Conservation (phyloP, 768 basidiomycete genomes). For the Trametes coccinea region DNA sequence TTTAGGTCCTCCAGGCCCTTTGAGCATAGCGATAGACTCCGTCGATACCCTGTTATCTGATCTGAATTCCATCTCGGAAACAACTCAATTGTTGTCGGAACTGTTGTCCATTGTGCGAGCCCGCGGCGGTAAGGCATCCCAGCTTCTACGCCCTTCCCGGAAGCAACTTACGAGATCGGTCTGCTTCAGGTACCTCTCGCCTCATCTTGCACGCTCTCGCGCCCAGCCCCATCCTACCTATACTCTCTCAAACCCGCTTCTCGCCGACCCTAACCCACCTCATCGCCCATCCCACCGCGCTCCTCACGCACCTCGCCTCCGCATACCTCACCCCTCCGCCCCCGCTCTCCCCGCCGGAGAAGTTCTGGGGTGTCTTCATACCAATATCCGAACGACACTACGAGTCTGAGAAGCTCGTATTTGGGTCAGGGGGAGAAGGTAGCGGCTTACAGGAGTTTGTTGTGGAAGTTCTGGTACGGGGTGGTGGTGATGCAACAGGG, state of each 20-base stretch:
- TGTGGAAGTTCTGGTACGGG: conserved; percentile 58
- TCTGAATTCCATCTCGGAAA: conserved; percentile 51
- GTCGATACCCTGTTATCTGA: conserved; percentile 65
- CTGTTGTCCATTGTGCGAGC: conserved; percentile 46
- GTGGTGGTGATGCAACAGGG: conserved; percentile 38
- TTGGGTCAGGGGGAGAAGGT: conserved; percentile 52
- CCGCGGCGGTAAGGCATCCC: conserved; percentile 47
- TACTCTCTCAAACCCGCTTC: conserved; percentile 62
- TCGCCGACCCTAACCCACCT: conserved; percentile 65
- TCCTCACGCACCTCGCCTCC: conserved; percentile 67
- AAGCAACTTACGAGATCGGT: background rate
- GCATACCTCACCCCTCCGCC: conserved; percentile 72
- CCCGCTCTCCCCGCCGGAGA: conserved; percentile 55
- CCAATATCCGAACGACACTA: conserved; percentile 62
- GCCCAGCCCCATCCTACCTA: conserved; percentile 49
- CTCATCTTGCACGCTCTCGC: conserved; percentile 59
- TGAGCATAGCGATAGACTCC: conserved; percentile 72
- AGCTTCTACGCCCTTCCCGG: background rate
- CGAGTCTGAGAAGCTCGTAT: conserved; percentile 62
- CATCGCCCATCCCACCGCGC: conserved; percentile 66
- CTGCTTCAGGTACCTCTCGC: conserved; percentile 48
- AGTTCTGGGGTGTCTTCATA: conserved; percentile 81
- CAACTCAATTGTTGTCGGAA: conserved; percentile 52
- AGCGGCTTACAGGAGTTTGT: conserved; percentile 53
- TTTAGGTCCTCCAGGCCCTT: conserved; percentile 44